Base-by-base conservation (phyloP, 495 filamentous ascomycete species). In the Oidiodendron maius region DNA sequence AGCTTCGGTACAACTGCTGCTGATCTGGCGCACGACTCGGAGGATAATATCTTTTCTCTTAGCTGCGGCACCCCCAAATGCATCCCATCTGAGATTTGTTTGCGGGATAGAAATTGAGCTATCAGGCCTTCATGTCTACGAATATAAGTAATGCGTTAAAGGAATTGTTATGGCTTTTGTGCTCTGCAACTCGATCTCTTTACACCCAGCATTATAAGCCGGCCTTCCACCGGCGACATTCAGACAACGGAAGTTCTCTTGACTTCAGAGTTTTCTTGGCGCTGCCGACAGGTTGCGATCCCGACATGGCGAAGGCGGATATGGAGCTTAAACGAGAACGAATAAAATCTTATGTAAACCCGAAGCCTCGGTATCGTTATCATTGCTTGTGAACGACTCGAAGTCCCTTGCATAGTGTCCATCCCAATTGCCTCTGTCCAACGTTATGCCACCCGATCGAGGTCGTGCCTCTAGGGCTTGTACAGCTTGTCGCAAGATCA, bases 91-190 rank as follows among this genome's bases (percentile, higher is more conserved):
- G 44, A 61, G 66, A 56, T 84, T 86, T 10, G 80, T 82, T 1
- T 70, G 67, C 1, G 64, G 64, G 80, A 75, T 16, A 86, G 62
- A 62, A 88, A 86, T 62, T 86, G 73, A 26, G 83, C 66, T 10
- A 87, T 61, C n/a, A 87, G 71, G 56, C 86, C 87, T 15, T 83
- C 81, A 58, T 81, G 76, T 70, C 60, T 34, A 65, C 59, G n/a
- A n/a, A n/a, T n/a, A n/a, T n/a, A n/a, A n/a, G n/a, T n/a, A n/a
- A n/a, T n/a, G n/a, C n/a, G n/a, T n/a, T n/a, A n/a, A n/a, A n/a
- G n/a, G n/a, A n/a, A n/a, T n/a, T n/a, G n/a, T n/a, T n/a, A 8
- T 32, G 28, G 28, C 79, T 64, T 81, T 76, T 20, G 78, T 78
- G 17, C 60, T 72, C 63, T 83, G 80, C 22, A 83, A 59, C 60